Evolutionary conservation across 441 rosid species (phyloP).

Genomic region (Rhodomyrtus psidioides): DNA sequence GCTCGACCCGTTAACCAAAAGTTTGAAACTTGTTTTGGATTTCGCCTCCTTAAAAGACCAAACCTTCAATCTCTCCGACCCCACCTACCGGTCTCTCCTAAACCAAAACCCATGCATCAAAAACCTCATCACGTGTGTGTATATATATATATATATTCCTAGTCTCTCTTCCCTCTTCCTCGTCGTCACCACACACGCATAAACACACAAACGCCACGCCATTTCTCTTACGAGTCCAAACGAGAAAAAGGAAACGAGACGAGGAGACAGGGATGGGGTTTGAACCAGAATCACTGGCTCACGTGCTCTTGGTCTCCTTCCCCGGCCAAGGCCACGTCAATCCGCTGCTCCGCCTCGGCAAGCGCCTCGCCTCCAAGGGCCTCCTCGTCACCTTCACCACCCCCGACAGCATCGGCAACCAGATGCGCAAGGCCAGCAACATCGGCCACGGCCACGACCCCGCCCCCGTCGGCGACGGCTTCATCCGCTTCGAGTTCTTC

Average conservation of each 20-base stretch:
- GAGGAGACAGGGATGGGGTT: no score
- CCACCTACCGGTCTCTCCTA: neutral
- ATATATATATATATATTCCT: neutral
- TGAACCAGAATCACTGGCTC: conserved; percentile 28
- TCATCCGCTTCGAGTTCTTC: conserved; percentile 59
- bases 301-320: conserved; percentile 59
- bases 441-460: conserved; percentile 25
- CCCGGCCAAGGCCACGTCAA: conserved; percentile 77
- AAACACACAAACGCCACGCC: neutral
- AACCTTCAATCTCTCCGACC: neutral
- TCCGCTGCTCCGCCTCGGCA: conserved; percentile 73
- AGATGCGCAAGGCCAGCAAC: conserved; percentile 37
- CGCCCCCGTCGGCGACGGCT: conserved; percentile 52
- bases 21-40: neutral
- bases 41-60: neutral
- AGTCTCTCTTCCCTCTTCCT: neutral
- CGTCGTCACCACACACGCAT: neutral
- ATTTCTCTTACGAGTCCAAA: neutral
- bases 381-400: conserved; percentile 61
- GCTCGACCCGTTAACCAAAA: neutral
- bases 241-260: no score
- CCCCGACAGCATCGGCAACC: conserved; percentile 33
- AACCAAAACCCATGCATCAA: neutral
- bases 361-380: conserved; percentile 64
- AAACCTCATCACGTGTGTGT: neutral